Percentiles rank a stretch among this genome's conserved stretches.
Evolutionary conservation across 768 basidiomycete genomes (phyloP).

Genomic region (Tricholoma matsutake): DNA sequence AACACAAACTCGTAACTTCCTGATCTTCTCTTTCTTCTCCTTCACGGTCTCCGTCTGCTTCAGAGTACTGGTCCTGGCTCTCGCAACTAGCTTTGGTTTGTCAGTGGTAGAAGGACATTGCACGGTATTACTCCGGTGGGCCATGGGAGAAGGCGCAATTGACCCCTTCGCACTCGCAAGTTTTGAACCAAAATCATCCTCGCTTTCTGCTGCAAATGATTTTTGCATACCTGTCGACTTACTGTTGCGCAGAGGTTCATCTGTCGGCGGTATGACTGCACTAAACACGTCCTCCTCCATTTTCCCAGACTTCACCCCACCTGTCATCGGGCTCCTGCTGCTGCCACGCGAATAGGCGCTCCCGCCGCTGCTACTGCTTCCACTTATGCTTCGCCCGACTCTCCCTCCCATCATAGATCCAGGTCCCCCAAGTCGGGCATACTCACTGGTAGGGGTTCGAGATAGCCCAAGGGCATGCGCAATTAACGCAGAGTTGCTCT

Average conservation of each 20-base stretch:
- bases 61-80: conserved; percentile 50
- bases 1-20: conserved; percentile 51
- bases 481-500: conserved; percentile 35
- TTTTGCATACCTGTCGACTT: conserved; percentile 29
- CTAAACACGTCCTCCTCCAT: conserved; percentile 27
- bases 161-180: conserved; percentile 13
- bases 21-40: conserved; percentile 28
- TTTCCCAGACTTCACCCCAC: conserved; percentile 11
- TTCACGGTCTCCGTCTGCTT: conserved; percentile 15
- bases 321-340: conserved; percentile 21
- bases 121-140: conserved; percentile 52
- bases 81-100: conserved; percentile 51
- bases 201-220: conserved; percentile 14
- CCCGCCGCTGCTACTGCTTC: conserved; percentile 26
- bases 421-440: conserved; percentile 38
- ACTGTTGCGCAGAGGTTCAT: conserved; percentile 23
- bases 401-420: conserved; percentile 26
- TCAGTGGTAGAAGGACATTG: conserved; percentile 44
- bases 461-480: conserved; percentile 45
- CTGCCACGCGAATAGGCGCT: conserved; percentile 29
- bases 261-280: conserved; percentile 18
- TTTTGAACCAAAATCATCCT: conserved; percentile 4
- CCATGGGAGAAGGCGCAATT: conserved; percentile 17
- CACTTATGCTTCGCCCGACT: conserved; percentile 26
- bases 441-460: conserved; percentile 36